Evolutionary conservation across 2,329 filamentous ascomycete species (phyloP).

Genomic region (Nothophoma quercina): DNA sequence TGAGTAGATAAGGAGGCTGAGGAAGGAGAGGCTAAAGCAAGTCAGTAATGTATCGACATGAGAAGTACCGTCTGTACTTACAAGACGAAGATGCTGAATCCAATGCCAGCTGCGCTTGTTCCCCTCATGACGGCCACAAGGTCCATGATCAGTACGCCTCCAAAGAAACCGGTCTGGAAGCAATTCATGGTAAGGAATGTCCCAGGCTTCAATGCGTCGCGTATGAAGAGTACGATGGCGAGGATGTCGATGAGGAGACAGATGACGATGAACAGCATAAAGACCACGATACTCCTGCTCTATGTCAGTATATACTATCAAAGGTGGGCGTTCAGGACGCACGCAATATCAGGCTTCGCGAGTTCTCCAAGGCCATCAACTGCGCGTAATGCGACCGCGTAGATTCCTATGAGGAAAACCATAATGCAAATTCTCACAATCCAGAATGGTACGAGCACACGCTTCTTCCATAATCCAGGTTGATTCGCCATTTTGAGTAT

Average conservation of each 20-base stretch:
- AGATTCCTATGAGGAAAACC: conserved; percentile 42
- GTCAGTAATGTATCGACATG: conserved; percentile 8
- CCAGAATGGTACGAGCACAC: conserved; percentile 50
- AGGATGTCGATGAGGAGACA: conserved; percentile 47
- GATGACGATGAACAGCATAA: conserved; percentile 42
- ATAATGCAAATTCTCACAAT: conserved; percentile 42
- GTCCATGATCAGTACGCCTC: conserved; percentile 41
- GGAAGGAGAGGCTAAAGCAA: conserved; percentile 40
- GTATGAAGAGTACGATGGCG: conserved; percentile 45
- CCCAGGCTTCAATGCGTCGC: conserved; percentile 40
- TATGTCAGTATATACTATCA: conserved; percentile 25
- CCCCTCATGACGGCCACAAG: conserved; percentile 35
- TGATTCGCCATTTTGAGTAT: conserved; percentile 30
- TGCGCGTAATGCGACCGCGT: conserved; percentile 31
- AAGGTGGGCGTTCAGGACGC: conserved; percentile 1
- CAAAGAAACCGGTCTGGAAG: conserved; percentile 48
- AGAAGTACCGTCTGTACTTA: conserved; percentile 30
- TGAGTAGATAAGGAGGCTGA: conserved; percentile 52
- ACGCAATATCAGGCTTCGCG: conserved; percentile 33
- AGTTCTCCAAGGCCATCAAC: conserved; percentile 27
- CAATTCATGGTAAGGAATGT: conserved; percentile 48
- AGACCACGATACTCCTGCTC: conserved; percentile 39
- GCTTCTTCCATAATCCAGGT: conserved; percentile 46
- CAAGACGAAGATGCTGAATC: conserved; percentile 47
- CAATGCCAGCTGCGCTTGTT: conserved; percentile 32